phyloP scores from a whole-genome alignment of 495 filamentous ascomycete genomes.

The Parathielavia hyrcaniae region DNA sequence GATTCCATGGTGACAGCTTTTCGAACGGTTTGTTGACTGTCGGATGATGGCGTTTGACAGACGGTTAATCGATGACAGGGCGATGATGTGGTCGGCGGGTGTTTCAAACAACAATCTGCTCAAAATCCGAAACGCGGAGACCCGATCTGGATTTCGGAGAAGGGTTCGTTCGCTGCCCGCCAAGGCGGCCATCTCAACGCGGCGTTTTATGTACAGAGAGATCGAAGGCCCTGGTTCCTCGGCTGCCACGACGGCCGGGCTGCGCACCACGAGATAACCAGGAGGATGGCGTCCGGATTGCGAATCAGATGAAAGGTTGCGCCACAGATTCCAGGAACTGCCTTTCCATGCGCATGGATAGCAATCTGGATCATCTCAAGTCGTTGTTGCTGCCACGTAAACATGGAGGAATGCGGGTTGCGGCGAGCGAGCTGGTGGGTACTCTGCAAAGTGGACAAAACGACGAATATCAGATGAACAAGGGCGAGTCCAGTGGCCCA shows the following conservation, averaged over 20 bases:
- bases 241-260: slow-evolving; percentile 6
- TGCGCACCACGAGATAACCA: not conserved
- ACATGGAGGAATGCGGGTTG: not conserved
- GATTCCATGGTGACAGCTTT: not conserved
- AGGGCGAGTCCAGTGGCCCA: not conserved
- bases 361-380: slow-evolving; percentile 9
- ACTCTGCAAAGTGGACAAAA: not conserved
- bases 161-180: not conserved
- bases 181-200: slow-evolving; percentile 1
- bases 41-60: no score
- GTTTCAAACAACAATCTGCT: not conserved
- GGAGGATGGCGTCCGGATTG: not conserved
- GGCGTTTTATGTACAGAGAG: slow-evolving; percentile 9
- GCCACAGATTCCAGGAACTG: slow-evolving; percentile 10
- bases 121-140: not conserved
- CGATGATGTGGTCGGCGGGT: not conserved
- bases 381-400: slow-evolving; percentile 8
- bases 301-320: slow-evolving; percentile 14
- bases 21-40: no score
- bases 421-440: not conserved
- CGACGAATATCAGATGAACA: not conserved
- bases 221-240: not conserved
- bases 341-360: slow-evolving; percentile 15
- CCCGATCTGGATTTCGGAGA: not conserved
- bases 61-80: no score